Conservation (phyloP, 2,329 filamentous ascomycete genomes). For the Calonectria ilicicola region DNA sequence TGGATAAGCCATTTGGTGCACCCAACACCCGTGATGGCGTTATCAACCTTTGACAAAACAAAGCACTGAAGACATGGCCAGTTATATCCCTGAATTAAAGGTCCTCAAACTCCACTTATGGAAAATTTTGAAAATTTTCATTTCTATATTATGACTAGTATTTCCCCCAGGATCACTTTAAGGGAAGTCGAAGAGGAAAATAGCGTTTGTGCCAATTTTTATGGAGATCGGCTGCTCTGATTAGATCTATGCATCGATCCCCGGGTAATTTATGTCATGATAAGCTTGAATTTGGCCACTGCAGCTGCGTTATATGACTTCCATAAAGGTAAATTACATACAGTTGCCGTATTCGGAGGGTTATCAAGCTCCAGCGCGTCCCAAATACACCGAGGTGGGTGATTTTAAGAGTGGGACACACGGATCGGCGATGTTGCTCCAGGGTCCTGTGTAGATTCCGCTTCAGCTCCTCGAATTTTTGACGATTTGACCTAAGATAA, state of each 20-base stretch:
- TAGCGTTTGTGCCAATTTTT: neutral
- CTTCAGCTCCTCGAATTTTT: neutral
- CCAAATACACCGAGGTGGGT: neutral
- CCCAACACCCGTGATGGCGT: neutral
- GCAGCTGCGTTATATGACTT: neutral
- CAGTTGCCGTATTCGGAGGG: neutral
- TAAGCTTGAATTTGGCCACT: neutral
- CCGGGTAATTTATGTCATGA: neutral
- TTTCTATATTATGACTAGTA: neutral
- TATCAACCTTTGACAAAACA: neutral
- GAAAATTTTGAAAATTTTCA: neutral
- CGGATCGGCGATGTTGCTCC: neutral
- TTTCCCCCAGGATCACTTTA: neutral
- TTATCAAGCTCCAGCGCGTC: neutral
- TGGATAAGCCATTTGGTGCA: no score
- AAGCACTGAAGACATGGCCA: neutral
- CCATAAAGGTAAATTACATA: neutral
- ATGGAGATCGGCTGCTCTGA: neutral
- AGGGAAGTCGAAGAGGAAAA: neutral
- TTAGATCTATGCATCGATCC: neutral
- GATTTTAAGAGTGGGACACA: neutral
- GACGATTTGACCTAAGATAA: neutral
- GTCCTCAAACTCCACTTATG: neutral
- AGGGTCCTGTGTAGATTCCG: neutral
- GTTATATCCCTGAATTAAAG: neutral